Evolutionary conservation across 805 yeast genomes (phyloP).

Genomic region (Metschnikowia matae): DNA sequence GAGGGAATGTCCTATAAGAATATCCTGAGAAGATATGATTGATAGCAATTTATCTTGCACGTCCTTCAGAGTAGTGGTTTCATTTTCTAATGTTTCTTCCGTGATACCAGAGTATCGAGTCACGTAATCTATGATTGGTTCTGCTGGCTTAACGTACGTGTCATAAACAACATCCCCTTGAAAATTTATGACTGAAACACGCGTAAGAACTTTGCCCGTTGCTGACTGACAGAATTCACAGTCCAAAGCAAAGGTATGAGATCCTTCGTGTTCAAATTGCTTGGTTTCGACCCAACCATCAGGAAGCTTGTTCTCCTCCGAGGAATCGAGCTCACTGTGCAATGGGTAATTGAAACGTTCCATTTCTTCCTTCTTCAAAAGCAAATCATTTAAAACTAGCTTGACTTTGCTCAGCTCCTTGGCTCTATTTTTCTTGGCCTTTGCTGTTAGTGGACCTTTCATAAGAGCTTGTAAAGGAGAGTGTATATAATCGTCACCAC

Average conservation of each 20-base stretch:
- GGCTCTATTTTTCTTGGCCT: constrained; percentile 45
- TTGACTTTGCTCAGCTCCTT: constrained; percentile 30
- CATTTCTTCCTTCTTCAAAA: constrained; percentile 49
- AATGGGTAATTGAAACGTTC: constrained; percentile 54
- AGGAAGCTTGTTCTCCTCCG: constrained; percentile 8
- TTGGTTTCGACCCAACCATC: constrained; percentile 54
- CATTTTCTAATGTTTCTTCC: constrained; percentile 55
- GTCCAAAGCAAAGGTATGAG: constrained; percentile 75
- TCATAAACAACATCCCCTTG: constrained; percentile 61
- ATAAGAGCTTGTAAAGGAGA: constrained; percentile 55
- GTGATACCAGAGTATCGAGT: constrained; percentile 89
- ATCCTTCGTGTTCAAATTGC: constrained; percentile 50
- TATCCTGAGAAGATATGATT: constrained; percentile 52
- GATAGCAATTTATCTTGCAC: constrained; percentile 55
- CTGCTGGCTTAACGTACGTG: constrained; percentile 72
- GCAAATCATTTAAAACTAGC: constrained; percentile 49
- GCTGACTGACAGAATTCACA: constrained; percentile 87
- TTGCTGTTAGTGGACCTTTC: constrained; percentile 52
- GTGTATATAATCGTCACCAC: constrained; percentile 52
- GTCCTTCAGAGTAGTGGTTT: constrained; percentile 61
- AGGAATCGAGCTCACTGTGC: constrained; percentile 29
- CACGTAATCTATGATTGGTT: constrained; percentile 70
- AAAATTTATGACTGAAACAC: constrained; percentile 71
- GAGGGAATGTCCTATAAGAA: constrained; percentile 84
- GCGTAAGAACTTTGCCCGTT: constrained; percentile 62